Evolutionary conservation across 148 eudicot genomes (phyloP).

Genomic region (Cornus controversa): DNA sequence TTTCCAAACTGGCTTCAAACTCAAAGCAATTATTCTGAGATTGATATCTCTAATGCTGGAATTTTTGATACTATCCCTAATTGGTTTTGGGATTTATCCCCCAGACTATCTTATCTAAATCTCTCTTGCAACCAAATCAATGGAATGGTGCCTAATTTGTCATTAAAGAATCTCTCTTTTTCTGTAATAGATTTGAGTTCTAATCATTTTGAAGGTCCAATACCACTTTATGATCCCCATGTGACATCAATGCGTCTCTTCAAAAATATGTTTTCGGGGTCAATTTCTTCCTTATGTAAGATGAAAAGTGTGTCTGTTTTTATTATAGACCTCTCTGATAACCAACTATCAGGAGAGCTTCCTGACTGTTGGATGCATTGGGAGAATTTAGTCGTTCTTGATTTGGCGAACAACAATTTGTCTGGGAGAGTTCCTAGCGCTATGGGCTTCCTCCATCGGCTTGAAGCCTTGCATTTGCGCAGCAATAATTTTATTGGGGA

Average conservation of each 20-base stretch:
- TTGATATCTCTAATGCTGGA: slow-evolving; percentile 7
- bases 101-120: slow-evolving; percentile 1
- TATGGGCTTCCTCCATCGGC: too few species aligned
- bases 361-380: too few species aligned
- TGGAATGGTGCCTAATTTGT: slow-evolving; percentile 10
- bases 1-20: slow-evolving; percentile 21
- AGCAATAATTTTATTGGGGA: too few species aligned
- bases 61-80: background rate
- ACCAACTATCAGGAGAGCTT: too few species aligned
- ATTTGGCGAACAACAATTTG: too few species aligned
- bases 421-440: too few species aligned
- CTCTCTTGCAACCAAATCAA: slow-evolving; percentile 9
- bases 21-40: background rate
- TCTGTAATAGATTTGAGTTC: background rate
- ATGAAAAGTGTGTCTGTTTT: fast-evolving
- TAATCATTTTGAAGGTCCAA: slow-evolving; percentile 7
- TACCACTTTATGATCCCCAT: slow-evolving; percentile 12
- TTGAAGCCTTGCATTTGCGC: too few species aligned
- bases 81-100: slow-evolving; percentile 11
- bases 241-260: background rate
- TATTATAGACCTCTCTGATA: background rate
- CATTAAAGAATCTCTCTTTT: background rate
- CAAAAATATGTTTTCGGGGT: slow-evolving; percentile 2
- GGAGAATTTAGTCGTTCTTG: too few species aligned
- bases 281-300: background rate